These are phyloP conservation scores for Trichomonas tenax DNA, from an alignment of 208 protist species.

Conservation along the genomic window DNA sequence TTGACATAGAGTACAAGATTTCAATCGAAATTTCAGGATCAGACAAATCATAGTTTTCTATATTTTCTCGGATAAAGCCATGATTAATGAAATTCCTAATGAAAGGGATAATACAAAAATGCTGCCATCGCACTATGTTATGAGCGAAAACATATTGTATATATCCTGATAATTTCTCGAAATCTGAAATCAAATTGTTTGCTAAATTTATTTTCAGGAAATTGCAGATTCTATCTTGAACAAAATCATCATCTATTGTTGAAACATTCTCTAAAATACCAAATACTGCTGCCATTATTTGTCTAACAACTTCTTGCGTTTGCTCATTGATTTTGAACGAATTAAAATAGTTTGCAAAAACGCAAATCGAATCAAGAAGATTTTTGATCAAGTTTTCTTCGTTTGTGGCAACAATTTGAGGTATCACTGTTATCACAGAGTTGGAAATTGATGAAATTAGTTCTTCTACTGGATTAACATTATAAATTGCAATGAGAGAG, in stretches of 20 bases:
- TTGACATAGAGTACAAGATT: background rate
- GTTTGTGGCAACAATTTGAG: background rate
- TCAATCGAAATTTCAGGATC: background rate
- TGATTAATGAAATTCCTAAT: background rate
- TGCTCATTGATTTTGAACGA: background rate
- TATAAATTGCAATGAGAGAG: background rate
- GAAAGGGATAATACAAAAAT: background rate
- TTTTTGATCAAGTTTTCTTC: background rate
- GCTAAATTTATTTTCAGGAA: background rate
- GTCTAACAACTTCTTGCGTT: background rate
- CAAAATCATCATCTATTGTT: background rate
- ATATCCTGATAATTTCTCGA: background rate
- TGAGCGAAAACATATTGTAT: background rate
- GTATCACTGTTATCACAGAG: background rate
- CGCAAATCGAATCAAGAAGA: background rate
- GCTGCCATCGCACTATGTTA: background rate
- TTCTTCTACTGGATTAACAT: background rate
- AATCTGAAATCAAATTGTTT: background rate
- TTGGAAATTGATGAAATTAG: background rate
- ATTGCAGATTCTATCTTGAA: background rate
- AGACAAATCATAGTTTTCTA: background rate
- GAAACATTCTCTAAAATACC: background rate
- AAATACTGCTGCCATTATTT: background rate
- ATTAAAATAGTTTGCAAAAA: background rate
- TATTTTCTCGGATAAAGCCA: background rate